Evolutionary conservation across 208 protist genomes (phyloP).

Genomic region (Crithidia sp.): DNA sequence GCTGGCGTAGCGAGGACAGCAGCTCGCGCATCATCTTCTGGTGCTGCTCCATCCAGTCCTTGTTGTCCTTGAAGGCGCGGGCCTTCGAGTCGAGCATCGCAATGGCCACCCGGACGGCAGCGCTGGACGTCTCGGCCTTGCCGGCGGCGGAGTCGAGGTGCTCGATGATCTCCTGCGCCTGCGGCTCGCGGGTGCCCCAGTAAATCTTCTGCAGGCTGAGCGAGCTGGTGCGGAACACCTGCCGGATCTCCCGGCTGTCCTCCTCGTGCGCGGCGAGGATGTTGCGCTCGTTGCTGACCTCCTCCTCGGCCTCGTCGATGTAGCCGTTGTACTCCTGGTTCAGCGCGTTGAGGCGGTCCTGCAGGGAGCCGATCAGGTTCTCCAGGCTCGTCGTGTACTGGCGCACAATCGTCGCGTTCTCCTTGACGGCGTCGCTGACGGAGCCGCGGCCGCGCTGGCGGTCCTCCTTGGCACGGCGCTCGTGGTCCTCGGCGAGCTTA

Average conservation of each 20-base stretch:
- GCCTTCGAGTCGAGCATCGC: slow-evolving; percentile 64
- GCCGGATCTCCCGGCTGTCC: slow-evolving; percentile 55
- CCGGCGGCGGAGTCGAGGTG: slow-evolving; percentile 58
- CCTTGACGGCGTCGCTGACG: slow-evolving; percentile 46
- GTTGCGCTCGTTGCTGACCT: slow-evolving; percentile 47
- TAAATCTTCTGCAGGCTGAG: slow-evolving; percentile 67
- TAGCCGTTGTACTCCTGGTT: slow-evolving; percentile 69
- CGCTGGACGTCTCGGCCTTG: slow-evolving; percentile 63
- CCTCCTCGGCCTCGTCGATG: slow-evolving; percentile 45
- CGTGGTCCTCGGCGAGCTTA: slow-evolving; percentile 71
- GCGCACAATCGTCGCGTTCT: slow-evolving; percentile 77
- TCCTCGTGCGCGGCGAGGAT: slow-evolving; percentile 64
- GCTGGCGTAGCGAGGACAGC: slow-evolving; percentile 47
- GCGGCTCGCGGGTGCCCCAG: slow-evolving; percentile 62
- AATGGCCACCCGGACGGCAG: slow-evolving; percentile 54
- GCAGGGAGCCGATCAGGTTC: slow-evolving; percentile 65
- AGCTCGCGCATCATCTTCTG: slow-evolving; percentile 70
- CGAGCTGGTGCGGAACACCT: slow-evolving; percentile 62
- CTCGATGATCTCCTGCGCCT: slow-evolving; percentile 55
- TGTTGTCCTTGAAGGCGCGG: slow-evolving; percentile 53
- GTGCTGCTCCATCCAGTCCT: slow-evolving; percentile 74
- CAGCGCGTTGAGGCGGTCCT: slow-evolving; percentile 65
- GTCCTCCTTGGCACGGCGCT: slow-evolving; percentile 45
- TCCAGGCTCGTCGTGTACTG: slow-evolving; percentile 79
- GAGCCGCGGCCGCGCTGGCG: slow-evolving; percentile 33